These are phyloP conservation scores for Harringtonia aguacate DNA, from an alignment of 2,329 filamentous ascomycete genomes.

Conservation along the genomic window DNA sequence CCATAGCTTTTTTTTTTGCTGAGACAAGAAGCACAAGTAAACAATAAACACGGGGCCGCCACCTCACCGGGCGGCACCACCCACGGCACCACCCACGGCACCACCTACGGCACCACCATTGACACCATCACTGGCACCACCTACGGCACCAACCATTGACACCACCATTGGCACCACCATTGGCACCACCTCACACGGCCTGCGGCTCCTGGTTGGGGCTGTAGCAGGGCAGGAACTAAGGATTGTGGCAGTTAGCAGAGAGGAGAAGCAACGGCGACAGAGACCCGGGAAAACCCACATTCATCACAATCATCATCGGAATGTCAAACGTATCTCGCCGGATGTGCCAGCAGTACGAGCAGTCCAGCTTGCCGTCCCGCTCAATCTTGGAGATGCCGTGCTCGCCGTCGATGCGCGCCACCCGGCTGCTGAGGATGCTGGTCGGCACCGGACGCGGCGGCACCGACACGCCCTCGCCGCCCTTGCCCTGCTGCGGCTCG, in stretches of 20 bases:
- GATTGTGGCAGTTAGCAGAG: slow-evolving; percentile 2
- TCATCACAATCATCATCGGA: slow-evolving; percentile 96
- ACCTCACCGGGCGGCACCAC: no score
- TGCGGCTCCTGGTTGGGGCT: slow-evolving; percentile 45
- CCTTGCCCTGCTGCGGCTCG: neutral
- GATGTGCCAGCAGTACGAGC: slow-evolving; percentile 93
- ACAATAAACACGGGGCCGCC: neutral
- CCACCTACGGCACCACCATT: no score
- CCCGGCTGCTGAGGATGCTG: slow-evolving; percentile 46
- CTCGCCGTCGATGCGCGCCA: slow-evolving; percentile 57
- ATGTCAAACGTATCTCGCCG: slow-evolving; percentile 97
- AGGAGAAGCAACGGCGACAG: no score
- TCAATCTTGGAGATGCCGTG: slow-evolving; percentile 74
- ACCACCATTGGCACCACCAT: no score
- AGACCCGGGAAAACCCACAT: slow-evolving; percentile 67
- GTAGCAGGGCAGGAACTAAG: slow-evolving; percentile 49
- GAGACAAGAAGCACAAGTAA: neutral
- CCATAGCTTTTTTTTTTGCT: neutral
- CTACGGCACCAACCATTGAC: no score
- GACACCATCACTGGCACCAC: no score
- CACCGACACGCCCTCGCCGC: neutral
- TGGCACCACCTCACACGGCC: slow-evolving; percentile 42
- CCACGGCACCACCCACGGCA: neutral
- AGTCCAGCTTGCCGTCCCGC: slow-evolving; percentile 84
- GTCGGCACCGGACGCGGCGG: slow-evolving; percentile 8